Percentiles rank a stretch among this genome's conserved stretches.
phyloP scores from a whole-genome alignment of 352 stramenopile species.

The Pilasporangium apinafurcum region DNA sequence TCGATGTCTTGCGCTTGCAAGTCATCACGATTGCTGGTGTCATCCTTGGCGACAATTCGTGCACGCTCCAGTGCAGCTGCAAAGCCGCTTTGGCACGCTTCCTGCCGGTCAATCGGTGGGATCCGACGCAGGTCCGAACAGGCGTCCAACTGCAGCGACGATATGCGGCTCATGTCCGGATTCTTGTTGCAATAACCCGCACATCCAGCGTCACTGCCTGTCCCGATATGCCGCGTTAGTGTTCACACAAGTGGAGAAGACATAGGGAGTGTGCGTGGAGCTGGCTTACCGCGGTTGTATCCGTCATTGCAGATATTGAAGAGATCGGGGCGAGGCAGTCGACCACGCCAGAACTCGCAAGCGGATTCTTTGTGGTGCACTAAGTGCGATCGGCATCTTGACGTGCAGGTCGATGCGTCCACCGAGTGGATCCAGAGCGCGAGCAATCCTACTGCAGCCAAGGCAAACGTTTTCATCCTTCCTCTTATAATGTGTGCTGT shows the following conservation, averaged over 20 bases:
- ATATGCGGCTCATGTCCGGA: conserved; percentile 15
- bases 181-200: conserved; percentile 21
- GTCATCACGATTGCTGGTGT: no score
- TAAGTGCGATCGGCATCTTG: conserved; percentile 29
- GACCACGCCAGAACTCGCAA: conserved; percentile 33
- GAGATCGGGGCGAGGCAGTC: conserved; percentile 37
- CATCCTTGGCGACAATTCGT: conserved; percentile 22
- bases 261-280: neutral
- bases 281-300: conserved; percentile 13
- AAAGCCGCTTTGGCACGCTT: conserved; percentile 37
- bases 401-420: conserved; percentile 12
- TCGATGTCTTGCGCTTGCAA: neutral
- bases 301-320: conserved; percentile 45
- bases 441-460: no score
- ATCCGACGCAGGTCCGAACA: conserved; percentile 29
- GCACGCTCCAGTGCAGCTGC: conserved; percentile 22
- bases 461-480: no score
- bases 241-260: neutral
- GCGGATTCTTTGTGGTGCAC: conserved; percentile 28
- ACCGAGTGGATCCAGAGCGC: no score
- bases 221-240: neutral
- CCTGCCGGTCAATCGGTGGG: conserved; percentile 27
- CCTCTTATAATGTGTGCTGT: no score
- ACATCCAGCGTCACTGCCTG: conserved; percentile 25
- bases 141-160: conserved; percentile 34